phyloP scores from a whole-genome alignment of 768 basidiomycete species.

The Saitozyma podzolica region DNA sequence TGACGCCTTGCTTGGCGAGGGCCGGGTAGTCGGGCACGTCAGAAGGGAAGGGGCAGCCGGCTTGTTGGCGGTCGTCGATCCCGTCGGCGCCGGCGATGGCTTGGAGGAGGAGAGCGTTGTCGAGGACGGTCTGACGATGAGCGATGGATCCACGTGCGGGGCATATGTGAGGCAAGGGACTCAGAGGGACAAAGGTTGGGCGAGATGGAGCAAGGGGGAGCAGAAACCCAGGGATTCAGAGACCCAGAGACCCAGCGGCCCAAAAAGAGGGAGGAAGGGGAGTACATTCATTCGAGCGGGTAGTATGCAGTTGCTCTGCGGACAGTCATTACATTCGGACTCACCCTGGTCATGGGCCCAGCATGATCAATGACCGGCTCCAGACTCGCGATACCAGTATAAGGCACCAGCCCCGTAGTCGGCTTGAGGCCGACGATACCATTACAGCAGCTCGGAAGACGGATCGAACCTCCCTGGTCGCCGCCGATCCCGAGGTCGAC shows the following conservation, averaged over 20 bases:
- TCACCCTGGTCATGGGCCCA: conserved; percentile 53
- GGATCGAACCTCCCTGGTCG: conserved; percentile 59
- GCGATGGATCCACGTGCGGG: background rate
- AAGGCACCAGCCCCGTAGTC: conserved; percentile 57
- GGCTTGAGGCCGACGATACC: conserved; percentile 58
- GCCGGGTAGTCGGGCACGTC: conserved; percentile 52
- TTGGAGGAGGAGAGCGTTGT: conserved; percentile 56
- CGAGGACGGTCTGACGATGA: conserved; percentile 50
- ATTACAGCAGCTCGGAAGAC: conserved; percentile 52
- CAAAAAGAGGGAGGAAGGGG: too few species aligned
- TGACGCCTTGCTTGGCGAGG: conserved; percentile 30
- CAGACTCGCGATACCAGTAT: conserved; percentile 54
- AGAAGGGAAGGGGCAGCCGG: conserved; percentile 52
- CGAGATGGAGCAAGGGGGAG: background rate
- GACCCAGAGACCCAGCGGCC: too few species aligned
- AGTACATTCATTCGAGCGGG: background rate
- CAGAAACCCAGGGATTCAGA: too few species aligned
- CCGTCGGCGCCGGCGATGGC: conserved; percentile 58
- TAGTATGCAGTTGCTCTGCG: background rate
- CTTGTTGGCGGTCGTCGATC: conserved; percentile 55
- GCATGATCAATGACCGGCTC: conserved; percentile 27
- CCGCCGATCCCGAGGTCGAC: conserved; percentile 58
- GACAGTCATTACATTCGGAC: background rate
- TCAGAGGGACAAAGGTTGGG: background rate
- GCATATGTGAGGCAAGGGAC: background rate